These are phyloP conservation scores for Cynara cardunculus DNA, from an alignment of 129 eudicot species.

Conservation along the genomic window DNA sequence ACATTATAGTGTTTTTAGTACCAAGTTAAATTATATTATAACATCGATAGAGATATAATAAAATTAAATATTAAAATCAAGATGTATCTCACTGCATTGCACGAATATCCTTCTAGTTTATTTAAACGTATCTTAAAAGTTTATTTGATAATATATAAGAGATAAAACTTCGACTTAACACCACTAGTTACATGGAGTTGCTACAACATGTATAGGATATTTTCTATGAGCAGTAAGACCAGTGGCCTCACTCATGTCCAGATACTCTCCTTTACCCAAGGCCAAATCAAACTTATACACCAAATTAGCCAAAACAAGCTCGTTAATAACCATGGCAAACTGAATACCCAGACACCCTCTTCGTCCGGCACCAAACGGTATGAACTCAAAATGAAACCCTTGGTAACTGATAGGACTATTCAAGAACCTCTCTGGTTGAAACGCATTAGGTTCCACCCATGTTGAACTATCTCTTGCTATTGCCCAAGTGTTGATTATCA, in stretches of 20 bases:
- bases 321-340: constrained; percentile 27
- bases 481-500: constrained; percentile 36
- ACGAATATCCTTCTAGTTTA: no score
- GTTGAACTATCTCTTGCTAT: constrained; percentile 25
- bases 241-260: constrained; percentile 30
- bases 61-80: no score
- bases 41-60: no score
- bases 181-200: constrained; percentile 6
- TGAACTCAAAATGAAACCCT: constrained; percentile 30
- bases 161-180: neutral
- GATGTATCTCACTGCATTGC: no score
- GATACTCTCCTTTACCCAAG: constrained; percentile 14
- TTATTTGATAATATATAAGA: neutral
- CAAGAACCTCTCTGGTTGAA: constrained; percentile 36
- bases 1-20: no score
- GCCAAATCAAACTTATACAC: constrained; percentile 31
- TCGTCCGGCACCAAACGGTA: constrained; percentile 43
- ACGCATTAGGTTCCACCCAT: constrained; percentile 26
- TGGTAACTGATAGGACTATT: constrained; percentile 19
- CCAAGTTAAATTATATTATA: no score
- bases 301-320: constrained; percentile 35
- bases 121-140: neutral
- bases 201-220: constrained; percentile 21
- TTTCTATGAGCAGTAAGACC: constrained; percentile 14
- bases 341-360: constrained; percentile 37